Evolutionary conservation across 2,329 filamentous ascomycete species (phyloP).

Genomic region (Tolypocladium pustulatum): DNA sequence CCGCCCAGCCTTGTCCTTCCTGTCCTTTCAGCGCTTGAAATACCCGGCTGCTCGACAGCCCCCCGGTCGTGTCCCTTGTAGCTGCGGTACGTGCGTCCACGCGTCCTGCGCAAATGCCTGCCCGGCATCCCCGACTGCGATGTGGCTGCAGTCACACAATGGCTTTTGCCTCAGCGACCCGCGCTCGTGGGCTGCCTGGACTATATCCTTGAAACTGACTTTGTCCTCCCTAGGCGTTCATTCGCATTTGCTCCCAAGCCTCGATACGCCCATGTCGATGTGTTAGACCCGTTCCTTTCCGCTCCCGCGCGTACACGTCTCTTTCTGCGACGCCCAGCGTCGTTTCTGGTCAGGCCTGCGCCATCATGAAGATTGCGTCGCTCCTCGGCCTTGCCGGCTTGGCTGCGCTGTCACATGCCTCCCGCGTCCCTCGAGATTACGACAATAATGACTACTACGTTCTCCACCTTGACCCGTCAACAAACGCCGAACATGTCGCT

Average conservation of each 20-base stretch:
- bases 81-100: neutral
- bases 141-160: too few species aligned
- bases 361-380: slow-evolving; percentile 45
- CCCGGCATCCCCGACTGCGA: neutral
- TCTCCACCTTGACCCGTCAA: slow-evolving; percentile 62
- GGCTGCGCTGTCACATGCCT: slow-evolving; percentile 34
- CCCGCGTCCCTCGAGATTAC: slow-evolving; percentile 57
- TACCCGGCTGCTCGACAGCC: neutral
- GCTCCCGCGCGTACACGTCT: neutral
- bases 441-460: slow-evolving; percentile 86
- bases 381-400: slow-evolving; percentile 44
- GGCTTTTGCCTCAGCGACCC: too few species aligned
- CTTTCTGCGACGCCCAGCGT: neutral
- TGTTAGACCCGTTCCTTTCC: neutral
- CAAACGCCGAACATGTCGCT: slow-evolving; percentile 60
- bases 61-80: neutral
- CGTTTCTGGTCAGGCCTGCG: neutral
- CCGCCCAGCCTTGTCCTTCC: neutral
- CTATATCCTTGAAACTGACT: neutral
- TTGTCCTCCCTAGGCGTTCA: neutral
- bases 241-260: neutral
- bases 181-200: too few species aligned
- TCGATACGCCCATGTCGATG: neutral
- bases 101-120: neutral
- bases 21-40: neutral